A percentile compares a stretch with the other conserved stretches of the same genome.
phyloP scores from a whole-genome alignment of 2,329 filamentous ascomycete genomes.

The Juglanconis oblonga region DNA sequence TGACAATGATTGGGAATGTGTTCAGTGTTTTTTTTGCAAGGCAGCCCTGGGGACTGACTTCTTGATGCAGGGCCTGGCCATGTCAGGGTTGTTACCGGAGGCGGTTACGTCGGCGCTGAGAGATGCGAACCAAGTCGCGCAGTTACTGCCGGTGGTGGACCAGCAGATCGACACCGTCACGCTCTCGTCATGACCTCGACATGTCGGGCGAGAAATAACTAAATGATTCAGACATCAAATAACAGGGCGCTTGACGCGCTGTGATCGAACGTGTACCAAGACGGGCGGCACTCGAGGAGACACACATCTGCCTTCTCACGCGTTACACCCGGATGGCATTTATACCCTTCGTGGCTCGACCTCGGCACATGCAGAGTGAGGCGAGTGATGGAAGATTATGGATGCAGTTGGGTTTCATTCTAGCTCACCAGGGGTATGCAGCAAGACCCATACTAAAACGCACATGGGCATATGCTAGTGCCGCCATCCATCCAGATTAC shows the following conservation, averaged over 20 bases:
- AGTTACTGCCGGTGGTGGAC: constrained; percentile 68
- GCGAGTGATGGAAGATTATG: too few species aligned
- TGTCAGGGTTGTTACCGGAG: constrained; percentile 56
- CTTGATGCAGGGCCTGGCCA: constrained; percentile 41
- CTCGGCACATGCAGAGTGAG: neutral
- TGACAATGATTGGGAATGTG: too few species aligned
- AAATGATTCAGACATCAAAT: too few species aligned
- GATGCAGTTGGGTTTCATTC: neutral
- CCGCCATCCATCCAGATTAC: neutral
- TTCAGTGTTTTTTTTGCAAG: constrained; percentile 13
- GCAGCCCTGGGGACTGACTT: constrained; percentile 19
- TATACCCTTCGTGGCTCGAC: too few species aligned
- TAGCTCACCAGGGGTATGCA: constrained; percentile 2
- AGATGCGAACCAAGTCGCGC: constrained; percentile 73
- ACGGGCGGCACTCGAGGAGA: neutral
- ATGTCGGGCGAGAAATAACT: too few species aligned
- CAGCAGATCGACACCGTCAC: constrained; percentile 54
- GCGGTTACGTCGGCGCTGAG: constrained; percentile 74
- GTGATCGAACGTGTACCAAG: too few species aligned
- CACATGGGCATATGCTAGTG: neutral
- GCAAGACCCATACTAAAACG: constrained; percentile 4
- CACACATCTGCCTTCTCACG: neutral
- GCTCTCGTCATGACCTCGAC: constrained; percentile 14
- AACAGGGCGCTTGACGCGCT: too few species aligned
- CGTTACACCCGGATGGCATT: too few species aligned